phyloP scores from a whole-genome alignment of 257 asterid species.

The Plantago elongata region DNA sequence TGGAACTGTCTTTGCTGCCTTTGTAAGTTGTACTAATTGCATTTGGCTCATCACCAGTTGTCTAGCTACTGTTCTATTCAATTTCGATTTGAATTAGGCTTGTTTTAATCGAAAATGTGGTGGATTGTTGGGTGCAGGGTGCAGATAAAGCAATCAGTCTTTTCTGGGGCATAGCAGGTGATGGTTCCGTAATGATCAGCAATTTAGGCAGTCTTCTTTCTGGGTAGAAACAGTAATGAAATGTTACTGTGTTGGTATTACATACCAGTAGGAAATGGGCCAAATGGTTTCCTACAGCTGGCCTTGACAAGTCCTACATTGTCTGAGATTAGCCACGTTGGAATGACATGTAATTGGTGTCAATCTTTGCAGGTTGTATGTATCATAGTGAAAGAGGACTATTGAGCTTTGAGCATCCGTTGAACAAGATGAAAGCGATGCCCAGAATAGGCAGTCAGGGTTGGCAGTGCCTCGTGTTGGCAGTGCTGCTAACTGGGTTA shows the following conservation, averaged over 20 bases:
- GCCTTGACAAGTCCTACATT: slow-evolving; percentile 37
- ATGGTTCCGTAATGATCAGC: slow-evolving; percentile 70
- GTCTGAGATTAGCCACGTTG: slow-evolving; percentile 3
- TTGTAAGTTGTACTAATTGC: slow-evolving; percentile 38
- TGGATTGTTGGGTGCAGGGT: slow-evolving; percentile 46
- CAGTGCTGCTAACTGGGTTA: slow-evolving; percentile 87
- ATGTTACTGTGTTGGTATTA: neutral
- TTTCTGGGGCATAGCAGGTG: slow-evolving; percentile 76
- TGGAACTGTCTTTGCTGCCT: slow-evolving; percentile 71
- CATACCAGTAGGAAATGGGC: slow-evolving; percentile 93
- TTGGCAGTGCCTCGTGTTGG: slow-evolving; percentile 99
- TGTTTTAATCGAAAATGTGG: too few species aligned
- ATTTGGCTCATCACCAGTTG: neutral
- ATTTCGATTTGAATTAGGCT: too few species aligned
- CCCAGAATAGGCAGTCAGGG: slow-evolving; percentile 96
- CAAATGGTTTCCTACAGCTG: slow-evolving; percentile 83
- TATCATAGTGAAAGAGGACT: slow-evolving; percentile 82
- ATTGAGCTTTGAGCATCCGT: slow-evolving; percentile 91
- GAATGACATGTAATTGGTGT: neutral
- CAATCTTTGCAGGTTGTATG: slow-evolving; percentile 65
- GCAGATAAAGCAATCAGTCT: slow-evolving; percentile 57
- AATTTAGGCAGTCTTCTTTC: neutral
- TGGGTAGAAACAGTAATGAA: neutral
- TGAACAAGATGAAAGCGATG: slow-evolving; percentile 85
- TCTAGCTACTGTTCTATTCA: neutral